Percentiles rank a stretch among this genome's conserved stretches.
phyloP scores from a whole-genome alignment of 176 grass and related monocot species.

The Eleusine indica region DNA sequence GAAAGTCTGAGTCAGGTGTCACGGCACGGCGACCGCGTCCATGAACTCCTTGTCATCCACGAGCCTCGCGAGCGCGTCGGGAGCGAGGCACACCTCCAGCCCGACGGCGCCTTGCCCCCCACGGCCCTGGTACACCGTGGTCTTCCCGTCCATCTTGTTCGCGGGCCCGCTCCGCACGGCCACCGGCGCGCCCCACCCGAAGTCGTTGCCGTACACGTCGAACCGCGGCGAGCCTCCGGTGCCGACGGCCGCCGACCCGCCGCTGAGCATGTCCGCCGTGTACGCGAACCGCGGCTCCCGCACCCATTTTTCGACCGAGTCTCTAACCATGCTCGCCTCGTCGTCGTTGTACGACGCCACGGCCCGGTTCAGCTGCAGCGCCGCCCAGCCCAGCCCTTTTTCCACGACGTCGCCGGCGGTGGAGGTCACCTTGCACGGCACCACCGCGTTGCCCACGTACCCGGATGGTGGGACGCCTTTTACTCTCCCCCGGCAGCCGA shows the following conservation, averaged over 20 bases:
- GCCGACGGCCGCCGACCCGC: neutral
- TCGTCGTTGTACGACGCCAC: conserved; percentile 14
- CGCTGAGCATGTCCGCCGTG: neutral
- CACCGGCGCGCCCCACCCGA: conserved; percentile 37
- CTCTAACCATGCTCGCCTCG: neutral
- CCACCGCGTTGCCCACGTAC: conserved; percentile 47
- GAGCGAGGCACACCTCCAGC: neutral
- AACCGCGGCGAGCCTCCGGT: conserved; percentile 37
- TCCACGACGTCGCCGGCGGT: conserved; percentile 14
- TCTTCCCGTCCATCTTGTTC: conserved; percentile 37
- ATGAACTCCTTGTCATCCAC: neutral
- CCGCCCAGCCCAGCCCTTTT: conserved; percentile 10
- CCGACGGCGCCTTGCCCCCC: neutral
- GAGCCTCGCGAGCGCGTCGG: neutral
- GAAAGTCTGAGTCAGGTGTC: neutral
- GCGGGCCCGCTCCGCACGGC: conserved; percentile 32
- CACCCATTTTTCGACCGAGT: neutral
- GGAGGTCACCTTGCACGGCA: neutral
- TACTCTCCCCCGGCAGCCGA: conserved; percentile 35
- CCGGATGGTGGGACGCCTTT: neutral
- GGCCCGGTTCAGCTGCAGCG: conserved; percentile 21
- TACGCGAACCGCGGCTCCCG: neutral
- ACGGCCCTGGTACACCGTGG: neutral
- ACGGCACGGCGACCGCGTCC: neutral
- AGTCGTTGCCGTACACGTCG: conserved; percentile 33